These are phyloP conservation scores for Termitomyces sp. DNA, from an alignment of 768 basidiomycete species.

Conservation along the genomic window DNA sequence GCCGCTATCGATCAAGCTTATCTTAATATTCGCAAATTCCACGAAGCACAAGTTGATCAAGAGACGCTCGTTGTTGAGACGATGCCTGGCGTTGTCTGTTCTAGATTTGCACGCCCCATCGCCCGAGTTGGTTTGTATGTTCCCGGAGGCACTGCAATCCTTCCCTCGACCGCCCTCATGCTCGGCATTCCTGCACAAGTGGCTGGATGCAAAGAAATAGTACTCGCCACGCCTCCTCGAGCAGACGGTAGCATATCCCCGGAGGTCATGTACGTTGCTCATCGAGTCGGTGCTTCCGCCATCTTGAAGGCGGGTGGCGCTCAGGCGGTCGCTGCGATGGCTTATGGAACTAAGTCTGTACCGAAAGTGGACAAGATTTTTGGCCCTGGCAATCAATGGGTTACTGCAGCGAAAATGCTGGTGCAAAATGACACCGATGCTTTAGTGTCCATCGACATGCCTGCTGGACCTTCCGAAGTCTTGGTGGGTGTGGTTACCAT, in stretches of 20 bases:
- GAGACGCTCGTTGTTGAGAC: conserved; percentile 82
- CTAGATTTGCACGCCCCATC: conserved; percentile 93
- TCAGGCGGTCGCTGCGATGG: conserved; percentile 93
- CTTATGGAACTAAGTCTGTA: conserved; percentile 92
- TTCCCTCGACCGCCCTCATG: conserved; percentile 97
- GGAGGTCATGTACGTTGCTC: conserved; percentile 96
- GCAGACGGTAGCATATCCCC: conserved; percentile 91
- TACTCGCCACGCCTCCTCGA: conserved; percentile 94
- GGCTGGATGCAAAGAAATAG: conserved; percentile 87
- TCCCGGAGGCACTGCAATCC: conserved; percentile 93
- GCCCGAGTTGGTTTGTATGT: conserved; percentile 95
- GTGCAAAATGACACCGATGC: conserved; percentile 99
- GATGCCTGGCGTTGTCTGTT: conserved; percentile 96
- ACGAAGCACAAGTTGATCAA: conserved; percentile 77
- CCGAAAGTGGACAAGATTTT: conserved; percentile 99
- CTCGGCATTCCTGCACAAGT: conserved; percentile 97
- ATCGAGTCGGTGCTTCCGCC: conserved; percentile 83
- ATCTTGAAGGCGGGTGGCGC: conserved; percentile 95
- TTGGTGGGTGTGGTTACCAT: conserved; percentile 53
- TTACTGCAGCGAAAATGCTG: conserved; percentile 98
- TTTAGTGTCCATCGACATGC: conserved; percentile 97
- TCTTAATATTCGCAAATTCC: conserved; percentile 87
- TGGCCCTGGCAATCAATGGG: conserved; percentile 99
- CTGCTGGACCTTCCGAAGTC: conserved; percentile 96
- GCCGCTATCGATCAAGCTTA: conserved; percentile 89